Evolutionary conservation across 768 basidiomycete genomes (phyloP).

Genomic region (Mycena capillaripes): DNA sequence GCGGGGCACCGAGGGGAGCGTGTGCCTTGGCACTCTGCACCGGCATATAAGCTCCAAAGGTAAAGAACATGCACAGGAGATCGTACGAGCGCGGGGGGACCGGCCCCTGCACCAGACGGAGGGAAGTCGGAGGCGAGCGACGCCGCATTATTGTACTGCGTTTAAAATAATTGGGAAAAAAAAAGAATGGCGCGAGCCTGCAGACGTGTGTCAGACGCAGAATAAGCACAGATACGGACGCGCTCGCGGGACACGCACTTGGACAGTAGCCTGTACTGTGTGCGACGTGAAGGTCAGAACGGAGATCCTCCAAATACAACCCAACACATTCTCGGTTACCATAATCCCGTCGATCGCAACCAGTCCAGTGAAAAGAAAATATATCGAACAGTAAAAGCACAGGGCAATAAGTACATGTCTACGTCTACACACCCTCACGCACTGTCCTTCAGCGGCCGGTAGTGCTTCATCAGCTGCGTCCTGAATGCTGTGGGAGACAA

Average conservation of each 20-base stretch:
- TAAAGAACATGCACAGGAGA: constrained; percentile 24
- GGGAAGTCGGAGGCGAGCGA: constrained; percentile 75
- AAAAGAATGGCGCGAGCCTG: constrained; percentile 1
- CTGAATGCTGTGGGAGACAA: constrained; percentile 70
- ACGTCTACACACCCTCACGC: constrained; percentile 34
- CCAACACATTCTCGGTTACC: constrained; percentile 17
- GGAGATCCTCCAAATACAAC: constrained; percentile 17
- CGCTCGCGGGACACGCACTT: not conserved
- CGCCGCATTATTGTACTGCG: constrained; percentile 65
- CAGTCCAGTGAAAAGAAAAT: not conserved
- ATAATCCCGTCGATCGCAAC: not conserved
- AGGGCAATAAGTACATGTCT: constrained; percentile 23
- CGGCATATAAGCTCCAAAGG: not conserved
- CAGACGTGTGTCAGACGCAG: not conserved
- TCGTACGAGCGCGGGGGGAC: constrained; percentile 66
- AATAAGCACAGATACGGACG: not conserved
- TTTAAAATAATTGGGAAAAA: constrained; percentile 16
- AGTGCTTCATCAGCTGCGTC: constrained; percentile 77
- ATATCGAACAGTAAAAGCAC: constrained; percentile 28
- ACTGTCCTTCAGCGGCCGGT: constrained; percentile 66
- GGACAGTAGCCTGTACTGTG: constrained; percentile 32
- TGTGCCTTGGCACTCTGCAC: constrained; percentile 68
- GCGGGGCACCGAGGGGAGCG: constrained; percentile 74
- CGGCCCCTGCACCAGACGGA: constrained; percentile 73
- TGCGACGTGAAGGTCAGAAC: constrained; percentile 11